These are phyloP conservation scores for Umbilicus rupestris DNA, from an alignment of 164 flowering plant species.

Conservation along the genomic window DNA sequence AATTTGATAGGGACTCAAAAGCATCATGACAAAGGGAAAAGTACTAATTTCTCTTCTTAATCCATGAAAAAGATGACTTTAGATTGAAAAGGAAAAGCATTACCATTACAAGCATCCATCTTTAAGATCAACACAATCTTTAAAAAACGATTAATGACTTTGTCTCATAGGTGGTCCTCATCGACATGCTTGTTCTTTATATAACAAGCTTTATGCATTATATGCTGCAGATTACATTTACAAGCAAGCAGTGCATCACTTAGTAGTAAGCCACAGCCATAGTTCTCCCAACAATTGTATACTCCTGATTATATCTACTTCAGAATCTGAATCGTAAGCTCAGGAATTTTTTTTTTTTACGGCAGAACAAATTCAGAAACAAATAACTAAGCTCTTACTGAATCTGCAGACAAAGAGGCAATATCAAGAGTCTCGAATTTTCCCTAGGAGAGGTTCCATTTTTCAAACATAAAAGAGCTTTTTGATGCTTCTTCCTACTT, in stretches of 20 bases:
- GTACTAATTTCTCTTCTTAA: neutral
- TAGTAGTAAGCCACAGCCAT: neutral
- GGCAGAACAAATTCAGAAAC: neutral
- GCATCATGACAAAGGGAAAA: neutral
- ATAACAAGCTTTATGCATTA: neutral
- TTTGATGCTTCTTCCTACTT: slow-evolving; percentile 1
- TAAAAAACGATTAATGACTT: neutral
- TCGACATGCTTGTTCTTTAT: neutral
- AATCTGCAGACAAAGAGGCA: neutral
- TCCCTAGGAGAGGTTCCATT: neutral
- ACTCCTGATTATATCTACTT: neutral
- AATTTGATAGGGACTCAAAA: neutral
- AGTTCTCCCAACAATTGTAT: neutral
- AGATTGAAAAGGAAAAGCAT: neutral
- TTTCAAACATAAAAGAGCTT: neutral
- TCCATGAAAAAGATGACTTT: neutral
- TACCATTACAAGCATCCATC: neutral
- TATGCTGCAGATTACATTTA: neutral
- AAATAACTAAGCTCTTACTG: neutral
- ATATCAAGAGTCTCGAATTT: too few relatives aligned
- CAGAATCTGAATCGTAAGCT: neutral
- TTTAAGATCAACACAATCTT: neutral
- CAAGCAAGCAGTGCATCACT: neutral
- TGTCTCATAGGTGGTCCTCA: neutral
- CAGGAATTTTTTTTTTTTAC: neutral